Evolutionary conservation across 176 grass and related monocot genomes (phyloP).

Genomic region (Juncus effusus): DNA sequence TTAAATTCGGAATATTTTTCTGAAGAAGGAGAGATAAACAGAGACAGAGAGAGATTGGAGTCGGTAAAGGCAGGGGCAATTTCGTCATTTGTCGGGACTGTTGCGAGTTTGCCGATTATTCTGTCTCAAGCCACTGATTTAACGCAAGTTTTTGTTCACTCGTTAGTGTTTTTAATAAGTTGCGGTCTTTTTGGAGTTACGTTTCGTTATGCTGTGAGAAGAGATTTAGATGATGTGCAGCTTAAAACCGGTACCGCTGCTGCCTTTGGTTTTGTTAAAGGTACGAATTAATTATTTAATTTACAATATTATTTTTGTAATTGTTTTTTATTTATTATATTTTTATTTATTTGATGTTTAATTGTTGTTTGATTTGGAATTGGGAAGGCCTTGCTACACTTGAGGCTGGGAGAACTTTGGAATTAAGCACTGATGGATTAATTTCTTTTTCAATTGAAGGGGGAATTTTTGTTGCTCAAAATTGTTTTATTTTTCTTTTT

Average conservation of each 20-base stretch:
- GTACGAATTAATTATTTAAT: constrained; percentile 33
- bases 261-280: constrained; percentile 72
- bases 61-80: constrained; percentile 66
- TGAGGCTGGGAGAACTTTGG: constrained; percentile 38
- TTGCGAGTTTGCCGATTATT: constrained; percentile 75
- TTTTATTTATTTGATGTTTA: background rate
- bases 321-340: constrained; percentile 8
- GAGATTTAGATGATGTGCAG: constrained; percentile 75
- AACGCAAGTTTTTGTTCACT: constrained; percentile 46
- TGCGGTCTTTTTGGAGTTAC: constrained; percentile 78
- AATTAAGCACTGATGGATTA: constrained; percentile 52
- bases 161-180: constrained; percentile 49
- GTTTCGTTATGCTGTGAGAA: constrained; percentile 73
- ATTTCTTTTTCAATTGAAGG: constrained; percentile 45
- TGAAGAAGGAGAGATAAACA: constrained; percentile 29
- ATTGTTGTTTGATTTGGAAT: constrained; percentile 27
- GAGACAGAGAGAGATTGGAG: constrained; percentile 63
- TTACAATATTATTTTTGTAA: constrained; percentile 8
- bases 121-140: constrained; percentile 55
- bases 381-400: constrained; percentile 65
- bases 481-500: constrained; percentile 70
- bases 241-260: constrained; percentile 65
- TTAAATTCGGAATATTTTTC: constrained; percentile 26
- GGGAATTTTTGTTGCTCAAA: constrained; percentile 55
- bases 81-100: constrained; percentile 55